These are phyloP conservation scores for Cadophora sp. DNA, from an alignment of 2,329 filamentous ascomycete genomes.

Conservation along the genomic window DNA sequence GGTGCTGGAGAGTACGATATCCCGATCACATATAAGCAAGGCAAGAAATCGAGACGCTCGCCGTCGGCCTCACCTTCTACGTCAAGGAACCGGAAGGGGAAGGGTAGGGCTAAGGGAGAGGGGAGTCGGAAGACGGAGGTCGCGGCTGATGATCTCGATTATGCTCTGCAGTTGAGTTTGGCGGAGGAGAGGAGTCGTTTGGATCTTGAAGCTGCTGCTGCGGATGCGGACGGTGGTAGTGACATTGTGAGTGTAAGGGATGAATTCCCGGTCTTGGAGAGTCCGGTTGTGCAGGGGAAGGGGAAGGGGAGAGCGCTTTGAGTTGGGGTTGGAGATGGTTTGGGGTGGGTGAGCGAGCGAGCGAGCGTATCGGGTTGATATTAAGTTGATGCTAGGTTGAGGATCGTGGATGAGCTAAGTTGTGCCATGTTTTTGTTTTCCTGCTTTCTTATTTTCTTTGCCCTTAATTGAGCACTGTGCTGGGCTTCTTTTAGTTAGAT, in stretches of 20 bases:
- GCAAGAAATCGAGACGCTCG: conserved; percentile 45
- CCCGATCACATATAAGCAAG: conserved; percentile 56
- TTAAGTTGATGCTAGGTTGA: background rate
- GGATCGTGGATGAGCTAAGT: background rate
- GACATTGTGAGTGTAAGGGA: conserved; percentile 41
- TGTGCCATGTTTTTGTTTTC: background rate
- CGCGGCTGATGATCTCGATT: conserved; percentile 60
- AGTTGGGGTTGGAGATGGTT: background rate
- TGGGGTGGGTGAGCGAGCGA: background rate
- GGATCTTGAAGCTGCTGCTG: conserved; percentile 39
- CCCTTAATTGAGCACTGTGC: conserved; percentile 4
- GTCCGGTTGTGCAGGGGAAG: conserved; percentile 50
- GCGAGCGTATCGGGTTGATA: background rate
- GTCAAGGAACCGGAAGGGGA: conserved; percentile 33
- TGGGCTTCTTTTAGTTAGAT: background rate
- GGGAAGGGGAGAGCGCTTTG: conserved; percentile 31
- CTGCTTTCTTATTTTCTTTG: conserved; percentile 4
- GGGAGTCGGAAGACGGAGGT: conserved; percentile 33
- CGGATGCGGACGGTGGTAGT: conserved; percentile 28
- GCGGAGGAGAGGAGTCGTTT: conserved; percentile 56
- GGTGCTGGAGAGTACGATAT: conserved; percentile 59
- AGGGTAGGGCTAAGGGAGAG: conserved; percentile 29
- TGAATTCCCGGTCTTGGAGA: conserved; percentile 50
- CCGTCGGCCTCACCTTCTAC: conserved; percentile 47
- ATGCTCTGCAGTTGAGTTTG: conserved; percentile 66